phyloP scores from a whole-genome alignment of 1,284 basidiomycete genomes.

The Trametes versicolor region DNA sequence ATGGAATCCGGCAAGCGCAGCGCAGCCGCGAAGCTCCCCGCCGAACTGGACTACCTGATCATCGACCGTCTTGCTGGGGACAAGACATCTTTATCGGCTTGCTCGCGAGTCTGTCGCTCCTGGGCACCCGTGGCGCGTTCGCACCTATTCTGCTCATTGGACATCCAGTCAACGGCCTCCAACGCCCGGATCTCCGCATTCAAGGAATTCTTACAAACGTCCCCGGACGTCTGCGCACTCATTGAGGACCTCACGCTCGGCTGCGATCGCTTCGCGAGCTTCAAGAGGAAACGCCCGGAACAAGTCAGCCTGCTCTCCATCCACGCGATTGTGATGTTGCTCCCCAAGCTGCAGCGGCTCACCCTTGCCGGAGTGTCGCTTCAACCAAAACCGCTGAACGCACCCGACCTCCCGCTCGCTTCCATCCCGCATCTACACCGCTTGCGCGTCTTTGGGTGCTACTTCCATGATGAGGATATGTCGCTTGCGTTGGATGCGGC shows the following conservation, averaged over 20 bases:
- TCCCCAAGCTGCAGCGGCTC: constrained; percentile 1
- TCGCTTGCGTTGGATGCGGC: neutral
- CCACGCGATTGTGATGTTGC: neutral
- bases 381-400: neutral
- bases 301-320: neutral
- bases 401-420: neutral
- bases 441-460: neutral
- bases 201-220: neutral
- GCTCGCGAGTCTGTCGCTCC: constrained; percentile 24
- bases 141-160: constrained; percentile 4
- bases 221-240: neutral
- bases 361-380: constrained; percentile 3
- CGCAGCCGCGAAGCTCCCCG: constrained; percentile 14
- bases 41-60: constrained; percentile 35
- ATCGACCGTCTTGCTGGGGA: constrained; percentile 38
- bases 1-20: neutral
- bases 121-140: constrained; percentile 6
- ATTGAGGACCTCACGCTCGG: constrained; percentile 7
- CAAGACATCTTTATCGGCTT: constrained; percentile 28
- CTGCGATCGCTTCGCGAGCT: neutral
- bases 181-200: neutral
- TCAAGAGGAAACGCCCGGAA: neutral
- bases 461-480: constrained; percentile 1
- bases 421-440: neutral
- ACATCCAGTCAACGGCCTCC: neutral